These are phyloP conservation scores for Brettanomyces custersianus DNA, from an alignment of 805 yeast genomes.

Conservation along the genomic window DNA sequence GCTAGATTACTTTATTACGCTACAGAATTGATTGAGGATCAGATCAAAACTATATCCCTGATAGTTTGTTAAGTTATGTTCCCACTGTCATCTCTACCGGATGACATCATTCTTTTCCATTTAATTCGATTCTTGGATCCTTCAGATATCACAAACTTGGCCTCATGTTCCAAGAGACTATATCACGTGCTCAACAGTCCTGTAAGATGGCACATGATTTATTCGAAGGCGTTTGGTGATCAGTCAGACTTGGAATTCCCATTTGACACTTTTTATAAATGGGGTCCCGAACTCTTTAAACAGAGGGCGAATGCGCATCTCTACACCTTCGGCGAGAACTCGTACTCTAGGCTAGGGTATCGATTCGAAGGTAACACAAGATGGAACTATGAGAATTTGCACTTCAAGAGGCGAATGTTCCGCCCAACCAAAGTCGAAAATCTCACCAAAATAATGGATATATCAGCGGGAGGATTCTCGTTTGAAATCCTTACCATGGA, in stretches of 20 bases:
- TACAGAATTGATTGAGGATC: no score
- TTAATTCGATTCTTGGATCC: constrained; percentile 27
- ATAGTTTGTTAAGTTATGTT: no score
- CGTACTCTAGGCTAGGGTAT: constrained; percentile 37
- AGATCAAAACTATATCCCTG: no score
- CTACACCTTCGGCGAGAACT: constrained; percentile 43
- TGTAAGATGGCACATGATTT: constrained; percentile 36
- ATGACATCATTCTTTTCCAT: constrained; percentile 31
- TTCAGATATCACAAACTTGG: constrained; percentile 32
- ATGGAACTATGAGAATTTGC: neutral
- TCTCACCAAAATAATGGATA: constrained; percentile 27
- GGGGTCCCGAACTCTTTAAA: constrained; percentile 38
- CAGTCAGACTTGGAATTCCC: constrained; percentile 12
- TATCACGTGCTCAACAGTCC: constrained; percentile 28
- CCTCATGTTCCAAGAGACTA: constrained; percentile 30
- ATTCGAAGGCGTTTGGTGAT: constrained; percentile 34
- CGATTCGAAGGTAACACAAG: neutral
- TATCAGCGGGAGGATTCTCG: constrained; percentile 58
- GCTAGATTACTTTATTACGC: no score
- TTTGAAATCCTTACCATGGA: constrained; percentile 46
- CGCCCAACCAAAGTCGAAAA: neutral
- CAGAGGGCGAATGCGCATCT: constrained; percentile 31
- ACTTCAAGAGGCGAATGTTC: neutral
- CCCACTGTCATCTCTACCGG: no score
- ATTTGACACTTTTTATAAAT: constrained; percentile 30